Evolutionary conservation across 176 grass and related monocot genomes (phyloP).

Genomic region (Zea mays): DNA sequence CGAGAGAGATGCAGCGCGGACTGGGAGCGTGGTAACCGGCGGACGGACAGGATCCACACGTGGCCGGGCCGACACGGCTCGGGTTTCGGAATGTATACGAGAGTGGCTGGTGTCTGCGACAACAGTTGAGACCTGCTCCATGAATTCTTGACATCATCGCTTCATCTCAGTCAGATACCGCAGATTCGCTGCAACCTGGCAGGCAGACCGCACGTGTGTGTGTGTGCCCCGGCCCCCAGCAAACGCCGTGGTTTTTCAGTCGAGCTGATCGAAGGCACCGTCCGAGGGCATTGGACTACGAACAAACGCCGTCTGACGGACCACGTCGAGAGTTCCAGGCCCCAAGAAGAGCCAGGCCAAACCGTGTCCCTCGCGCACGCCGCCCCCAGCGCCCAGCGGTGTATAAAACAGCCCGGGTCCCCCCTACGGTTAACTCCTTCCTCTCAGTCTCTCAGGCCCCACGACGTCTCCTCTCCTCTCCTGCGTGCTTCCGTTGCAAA

Average conservation of each 20-base stretch:
- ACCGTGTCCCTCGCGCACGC: no score
- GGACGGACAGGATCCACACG: constrained; percentile 37
- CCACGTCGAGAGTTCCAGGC: no score
- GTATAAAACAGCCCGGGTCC: constrained; percentile 38
- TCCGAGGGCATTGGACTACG: no score
- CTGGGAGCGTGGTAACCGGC: no score
- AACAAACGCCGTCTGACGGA: no score
- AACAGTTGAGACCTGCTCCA: neutral
- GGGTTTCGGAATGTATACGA: neutral
- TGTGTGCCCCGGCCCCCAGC: neutral
- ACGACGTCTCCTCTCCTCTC: neutral
- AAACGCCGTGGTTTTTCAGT: neutral
- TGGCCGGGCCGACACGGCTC: neutral
- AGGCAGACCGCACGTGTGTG: neutral
- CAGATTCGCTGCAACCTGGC: no score
- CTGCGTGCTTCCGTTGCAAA: constrained; percentile 11
- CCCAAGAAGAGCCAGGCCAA: no score
- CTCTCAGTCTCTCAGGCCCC: neutral
- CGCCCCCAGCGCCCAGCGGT: no score
- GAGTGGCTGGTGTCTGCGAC: neutral
- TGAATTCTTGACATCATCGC: neutral
- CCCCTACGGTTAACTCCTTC: constrained; percentile 7
- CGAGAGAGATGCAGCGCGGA: no score
- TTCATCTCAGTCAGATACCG: no score
- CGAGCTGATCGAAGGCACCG: neutral